These are phyloP conservation scores for Tilletia horrida DNA, from an alignment of 1,284 basidiomycete species.

Conservation along the genomic window DNA sequence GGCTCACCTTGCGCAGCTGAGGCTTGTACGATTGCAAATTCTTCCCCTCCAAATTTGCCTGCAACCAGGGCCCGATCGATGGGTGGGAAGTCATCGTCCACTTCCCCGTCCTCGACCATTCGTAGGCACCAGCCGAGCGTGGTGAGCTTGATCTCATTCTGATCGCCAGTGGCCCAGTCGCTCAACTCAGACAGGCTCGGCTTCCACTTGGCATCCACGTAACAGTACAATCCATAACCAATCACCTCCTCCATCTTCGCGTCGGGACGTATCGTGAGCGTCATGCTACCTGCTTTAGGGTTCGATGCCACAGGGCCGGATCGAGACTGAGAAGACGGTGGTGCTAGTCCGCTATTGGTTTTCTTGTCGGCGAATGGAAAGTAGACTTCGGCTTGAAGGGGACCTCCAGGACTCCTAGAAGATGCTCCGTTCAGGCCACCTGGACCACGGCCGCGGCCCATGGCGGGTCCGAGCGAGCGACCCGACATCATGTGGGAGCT, in stretches of 20 bases:
- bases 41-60: conserved; percentile 82
- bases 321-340: conserved; percentile 21
- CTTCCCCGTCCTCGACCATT: conserved; percentile 95
- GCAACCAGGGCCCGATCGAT: conserved; percentile 82
- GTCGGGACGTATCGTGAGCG: conserved; percentile 72
- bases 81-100: conserved; percentile 97
- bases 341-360: conserved; percentile 57
- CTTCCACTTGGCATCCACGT: conserved; percentile 80
- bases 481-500: conserved; percentile 22
- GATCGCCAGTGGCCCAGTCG: conserved; percentile 57
- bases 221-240: conserved; percentile 84
- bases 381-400: conserved; percentile 68
- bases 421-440: conserved; percentile 32
- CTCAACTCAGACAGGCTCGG: conserved; percentile 66
- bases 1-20: conserved; percentile 63
- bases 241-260: conserved; percentile 92
- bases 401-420: conserved; percentile 41
- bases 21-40: conserved; percentile 76
- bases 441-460: conserved; percentile 32
- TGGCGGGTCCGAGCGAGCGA: conserved; percentile 31
- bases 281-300: conserved; percentile 54
- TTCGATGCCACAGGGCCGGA: conserved; percentile 37
- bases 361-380: conserved; percentile 67
- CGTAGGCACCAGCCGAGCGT: conserved; percentile 89
- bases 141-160: conserved; percentile 64